Evolutionary conservation across 2,329 filamentous ascomycete species (phyloP), one percentile per base, ranked within the genome.

Genomic region (Colletotrichum gloeosporioides): DNA sequence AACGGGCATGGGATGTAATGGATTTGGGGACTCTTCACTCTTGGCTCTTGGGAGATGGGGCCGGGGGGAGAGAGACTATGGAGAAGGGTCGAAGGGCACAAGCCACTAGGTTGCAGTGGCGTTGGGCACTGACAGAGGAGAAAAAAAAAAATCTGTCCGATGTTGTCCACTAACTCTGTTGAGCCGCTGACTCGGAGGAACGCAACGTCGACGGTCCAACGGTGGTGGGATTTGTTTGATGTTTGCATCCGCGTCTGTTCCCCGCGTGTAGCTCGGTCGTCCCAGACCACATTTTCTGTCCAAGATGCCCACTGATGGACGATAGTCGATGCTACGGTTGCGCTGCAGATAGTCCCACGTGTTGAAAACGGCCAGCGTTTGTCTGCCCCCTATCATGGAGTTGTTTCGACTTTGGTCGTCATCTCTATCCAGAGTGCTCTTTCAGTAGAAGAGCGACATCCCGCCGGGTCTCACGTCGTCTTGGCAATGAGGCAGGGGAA

Each of bases 131-230:
- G n/a, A 44, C 22, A 27, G 32, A 7, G 6, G 18, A n/a, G 67
- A 39, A 34, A 62, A 65, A 34, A 62, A 65, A 73, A 69, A 62
- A 49, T 62, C 39, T 69, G 64, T n/a, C 64, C 64, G 63, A 61
- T 61, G 55, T 65, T 27, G 64, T 69, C 34, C 32, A 57, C 63
- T n/a, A 49, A 39, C 16, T 16, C 12, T 44, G n/a, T 53, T 36
- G 64, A 32, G 44, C 55, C 29, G 55, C 70, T 76, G 73, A 76
- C 73, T 76, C 73, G 73, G 29, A 73, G 22, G 22, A 69, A 65
- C 8, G 64, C 70, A 65, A 68, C 44, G 32, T 76, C 64, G 36
- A 39, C 55, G 16, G n/a, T 69, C 69, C 64, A 69, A 25, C 34
- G 44, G 44, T 29, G 34, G 73, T 68, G 70, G 73, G 22, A 68